Evolutionary conservation across 192 early-diverging fungal species (phyloP), one percentile per base, ranked within the genome.

Genomic region (Coemansia sp.): DNA sequence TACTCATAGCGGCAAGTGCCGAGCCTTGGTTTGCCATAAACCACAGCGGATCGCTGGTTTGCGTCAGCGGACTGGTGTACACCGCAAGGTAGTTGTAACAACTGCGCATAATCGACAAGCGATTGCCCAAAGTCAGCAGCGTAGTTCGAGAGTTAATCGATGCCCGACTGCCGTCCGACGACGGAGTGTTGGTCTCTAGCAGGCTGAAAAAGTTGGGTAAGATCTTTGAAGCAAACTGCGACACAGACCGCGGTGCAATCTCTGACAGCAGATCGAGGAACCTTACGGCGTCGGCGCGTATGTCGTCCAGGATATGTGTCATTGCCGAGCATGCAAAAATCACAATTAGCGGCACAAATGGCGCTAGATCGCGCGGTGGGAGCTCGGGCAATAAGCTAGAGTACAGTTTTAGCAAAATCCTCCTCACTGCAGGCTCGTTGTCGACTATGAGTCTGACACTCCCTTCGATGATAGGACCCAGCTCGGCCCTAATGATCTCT

Each of bases 221-320:
- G 45, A 80, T 69, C 23, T 67, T 88, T 19, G 94, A 79, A 74
- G 90, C 87, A 71, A 89, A 89, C 67, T 84, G 82, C 11, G 87
- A 86, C 8, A 93, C 82, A 1, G 89, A 65, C 7, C 78, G 84
- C 10, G 92, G 93, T 32, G 85, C 88, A 1, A 87, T 68, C 2
- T 87, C 85, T 14, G 88, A 75, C 87, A 91, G 92, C 25, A 90
- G 59, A 68, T 92, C 88, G 76, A 96, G 85, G 63, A 94, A 89
- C 71, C 87, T 86, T 31, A 94, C 82, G 1, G 91, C 91, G 71
- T 94, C 94, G 11, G 87, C 73, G n/a, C 94, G 81, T 62, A 96
- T 87, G 70, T 94, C 93, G 62, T 95, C 93, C 58, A 88, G 79
- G 32, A 96, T 95, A 74, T 95, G 94, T 6, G 94, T 94, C 88